These are phyloP conservation scores for Fusarium sp. DNA, from an alignment of 2,329 filamentous ascomycete genomes.

Conservation along the genomic window DNA sequence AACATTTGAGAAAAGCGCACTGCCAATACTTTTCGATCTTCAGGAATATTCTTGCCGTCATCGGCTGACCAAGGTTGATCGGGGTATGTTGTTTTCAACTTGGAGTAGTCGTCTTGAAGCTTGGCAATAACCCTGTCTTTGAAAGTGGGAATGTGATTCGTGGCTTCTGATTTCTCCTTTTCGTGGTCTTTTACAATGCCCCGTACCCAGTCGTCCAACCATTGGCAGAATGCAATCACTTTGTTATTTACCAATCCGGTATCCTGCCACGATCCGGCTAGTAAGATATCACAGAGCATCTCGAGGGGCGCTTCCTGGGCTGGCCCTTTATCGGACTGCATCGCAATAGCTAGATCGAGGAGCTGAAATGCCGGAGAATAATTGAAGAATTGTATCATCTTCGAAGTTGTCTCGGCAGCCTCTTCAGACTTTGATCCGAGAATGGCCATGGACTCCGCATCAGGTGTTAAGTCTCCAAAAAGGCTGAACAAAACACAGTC, in stretches of 20 bases:
- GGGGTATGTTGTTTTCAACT: background rate
- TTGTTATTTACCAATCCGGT: fast-evolving
- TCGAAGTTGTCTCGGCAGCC: background rate
- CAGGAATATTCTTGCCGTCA: background rate
- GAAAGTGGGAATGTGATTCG: fast-evolving
- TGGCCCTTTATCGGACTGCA: too few species aligned
- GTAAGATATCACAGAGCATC: background rate
- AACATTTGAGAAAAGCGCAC: background rate
- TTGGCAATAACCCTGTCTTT: background rate
- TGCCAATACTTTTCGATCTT: background rate
- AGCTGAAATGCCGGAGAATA: background rate
- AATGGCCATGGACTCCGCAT: background rate
- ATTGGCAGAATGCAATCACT: slow-evolving; percentile 1
- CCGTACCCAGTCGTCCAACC: background rate
- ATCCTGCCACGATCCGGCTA: background rate
- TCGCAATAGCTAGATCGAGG: background rate
- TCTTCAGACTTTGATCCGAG: background rate
- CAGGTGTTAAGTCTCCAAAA: background rate
- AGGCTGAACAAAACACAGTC: background rate
- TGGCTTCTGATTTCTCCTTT: background rate
- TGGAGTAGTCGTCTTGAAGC: background rate
- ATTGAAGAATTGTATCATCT: background rate
- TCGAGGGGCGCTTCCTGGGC: background rate
- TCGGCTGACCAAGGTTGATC: background rate
- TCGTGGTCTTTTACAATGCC: background rate